Percentiles rank a stretch among this genome's conserved stretches.
Conservation (phyloP, 352 stramenopile species). For the Pythium sp. region DNA sequence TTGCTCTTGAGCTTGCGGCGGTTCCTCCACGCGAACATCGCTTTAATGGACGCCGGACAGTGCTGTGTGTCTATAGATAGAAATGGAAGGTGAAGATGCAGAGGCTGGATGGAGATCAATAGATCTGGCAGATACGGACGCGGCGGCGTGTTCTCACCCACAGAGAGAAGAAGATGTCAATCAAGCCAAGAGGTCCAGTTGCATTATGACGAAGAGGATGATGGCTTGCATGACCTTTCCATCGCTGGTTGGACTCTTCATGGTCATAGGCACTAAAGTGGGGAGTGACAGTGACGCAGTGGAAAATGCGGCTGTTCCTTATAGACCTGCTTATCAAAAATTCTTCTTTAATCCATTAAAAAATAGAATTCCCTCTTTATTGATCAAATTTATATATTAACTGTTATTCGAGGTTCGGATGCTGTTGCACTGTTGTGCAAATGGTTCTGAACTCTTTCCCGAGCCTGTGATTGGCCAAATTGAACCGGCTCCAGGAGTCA, state of each 20-base stretch:
- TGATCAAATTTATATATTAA: too few relatives aligned
- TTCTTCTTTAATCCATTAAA: too few relatives aligned
- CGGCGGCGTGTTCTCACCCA: neutral
- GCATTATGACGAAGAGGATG: neutral
- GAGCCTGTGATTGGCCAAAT: neutral
- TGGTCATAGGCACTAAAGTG: neutral
- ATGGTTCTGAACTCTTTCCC: neutral
- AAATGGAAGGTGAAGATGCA: neutral
- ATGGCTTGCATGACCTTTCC: neutral
- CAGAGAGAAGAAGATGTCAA: neutral
- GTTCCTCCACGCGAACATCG: slow-evolving; percentile 15
- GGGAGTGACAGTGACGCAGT: neutral
- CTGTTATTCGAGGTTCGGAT: neutral
- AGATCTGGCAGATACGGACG: neutral
- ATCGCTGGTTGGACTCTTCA: neutral
- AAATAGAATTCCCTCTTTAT: too few relatives aligned
- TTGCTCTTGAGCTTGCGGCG: slow-evolving; percentile 15
- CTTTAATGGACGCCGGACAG: neutral
- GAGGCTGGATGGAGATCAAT: neutral
- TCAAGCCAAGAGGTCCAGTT: slow-evolving; percentile 3
- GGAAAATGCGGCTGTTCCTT: neutral
- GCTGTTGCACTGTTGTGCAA: neutral
- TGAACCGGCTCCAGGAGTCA: neutral
- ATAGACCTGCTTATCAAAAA: neutral
- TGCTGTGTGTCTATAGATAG: neutral